Conservation (phyloP, 768 basidiomycete genomes). For the Tricholoma sp. region DNA sequence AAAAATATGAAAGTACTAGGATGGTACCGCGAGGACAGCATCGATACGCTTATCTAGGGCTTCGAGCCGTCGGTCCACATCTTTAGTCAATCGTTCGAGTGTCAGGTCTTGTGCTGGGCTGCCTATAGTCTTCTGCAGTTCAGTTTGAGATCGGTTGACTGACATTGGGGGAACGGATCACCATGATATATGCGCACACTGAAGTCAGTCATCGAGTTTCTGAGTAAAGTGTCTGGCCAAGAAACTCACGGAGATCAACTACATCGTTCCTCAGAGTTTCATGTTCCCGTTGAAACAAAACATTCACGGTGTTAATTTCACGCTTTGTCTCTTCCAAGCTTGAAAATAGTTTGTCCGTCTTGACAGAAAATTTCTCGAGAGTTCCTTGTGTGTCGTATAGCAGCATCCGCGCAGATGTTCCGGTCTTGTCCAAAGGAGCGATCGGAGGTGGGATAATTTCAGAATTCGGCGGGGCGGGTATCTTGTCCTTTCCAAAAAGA, state of each 20-base stretch:
- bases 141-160: constrained; percentile 64
- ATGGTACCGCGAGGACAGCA: constrained; percentile 45
- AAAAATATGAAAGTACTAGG: background rate
- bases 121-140: constrained; percentile 55
- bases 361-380: constrained; percentile 60
- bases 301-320: constrained; percentile 49
- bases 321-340: constrained; percentile 47
- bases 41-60: constrained; percentile 52
- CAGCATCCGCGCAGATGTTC: constrained; percentile 66
- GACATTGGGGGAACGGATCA: constrained; percentile 1
- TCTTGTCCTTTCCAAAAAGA: constrained; percentile 41
- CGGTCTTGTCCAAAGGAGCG: constrained; percentile 57
- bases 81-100: constrained; percentile 36
- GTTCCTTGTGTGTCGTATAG: constrained; percentile 71
- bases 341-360: constrained; percentile 46
- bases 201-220: constrained; percentile 3
- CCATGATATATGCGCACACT: constrained; percentile 5
- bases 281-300: constrained; percentile 54
- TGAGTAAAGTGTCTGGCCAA: background rate
- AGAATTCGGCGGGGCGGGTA: constrained; percentile 16
- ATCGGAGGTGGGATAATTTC: constrained; percentile 23
- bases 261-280: constrained; percentile 54
- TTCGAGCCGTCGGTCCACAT: constrained; percentile 37
- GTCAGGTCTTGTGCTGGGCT: constrained; percentile 44
- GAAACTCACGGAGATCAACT: constrained; percentile 46